A percentile compares a stretch with the other conserved stretches of the same genome.
phyloP scores from a whole-genome alignment of 2,329 filamentous ascomycete species.

The Ambrosiella cleistominuta region DNA sequence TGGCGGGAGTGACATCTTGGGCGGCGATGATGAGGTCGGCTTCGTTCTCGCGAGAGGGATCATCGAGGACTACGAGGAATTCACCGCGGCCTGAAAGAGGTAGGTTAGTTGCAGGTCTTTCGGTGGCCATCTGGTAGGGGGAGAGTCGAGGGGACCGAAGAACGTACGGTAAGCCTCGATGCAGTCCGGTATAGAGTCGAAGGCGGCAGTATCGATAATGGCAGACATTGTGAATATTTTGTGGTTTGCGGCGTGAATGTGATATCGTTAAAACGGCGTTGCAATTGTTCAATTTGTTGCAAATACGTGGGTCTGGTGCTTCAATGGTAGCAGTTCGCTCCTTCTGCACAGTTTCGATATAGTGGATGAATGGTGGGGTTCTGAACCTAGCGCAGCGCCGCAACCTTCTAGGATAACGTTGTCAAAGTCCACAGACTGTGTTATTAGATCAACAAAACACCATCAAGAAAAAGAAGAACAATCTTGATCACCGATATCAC shows the following conservation, averaged over 20 bases:
- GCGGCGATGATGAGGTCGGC: slow-evolving; percentile 94
- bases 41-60: slow-evolving; percentile 86
- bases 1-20: slow-evolving; percentile 61
- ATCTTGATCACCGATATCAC: not conserved
- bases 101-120: slow-evolving; percentile 1
- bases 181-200: slow-evolving; percentile 48
- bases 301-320: not conserved
- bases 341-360: not conserved
- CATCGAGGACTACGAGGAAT: slow-evolving; percentile 92
- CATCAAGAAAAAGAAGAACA: not conserved
- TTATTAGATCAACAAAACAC: not conserved
- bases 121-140: slow-evolving; percentile 10
- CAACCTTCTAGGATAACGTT: too few species aligned
- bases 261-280: not conserved
- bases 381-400: not conserved
- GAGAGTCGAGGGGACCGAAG: not conserved
- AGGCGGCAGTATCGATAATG: slow-evolving; percentile 32
- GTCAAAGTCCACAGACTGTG: not conserved
- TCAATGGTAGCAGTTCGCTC: not conserved
- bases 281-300: too few species aligned
- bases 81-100: slow-evolving; percentile 49
- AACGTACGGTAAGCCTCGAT: slow-evolving; percentile 46
- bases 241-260: not conserved
- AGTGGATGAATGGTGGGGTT: not conserved
- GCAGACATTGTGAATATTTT: slow-evolving; percentile 28